Base-by-base conservation (phyloP, 2,329 filamentous ascomycete genomes). In the Talaromyces marneffei region DNA sequence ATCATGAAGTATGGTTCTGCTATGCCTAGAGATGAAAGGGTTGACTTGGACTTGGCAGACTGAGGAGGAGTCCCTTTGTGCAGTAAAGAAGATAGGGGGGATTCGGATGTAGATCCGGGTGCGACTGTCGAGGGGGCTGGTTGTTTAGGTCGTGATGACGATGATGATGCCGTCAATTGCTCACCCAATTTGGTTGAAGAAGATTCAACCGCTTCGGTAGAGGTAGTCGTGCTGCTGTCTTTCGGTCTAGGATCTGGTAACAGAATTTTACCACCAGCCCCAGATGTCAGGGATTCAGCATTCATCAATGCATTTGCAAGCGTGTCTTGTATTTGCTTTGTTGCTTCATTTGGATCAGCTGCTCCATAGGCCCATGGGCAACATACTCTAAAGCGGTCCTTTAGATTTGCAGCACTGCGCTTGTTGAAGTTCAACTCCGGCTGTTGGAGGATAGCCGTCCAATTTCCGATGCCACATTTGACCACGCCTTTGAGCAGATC, bases 401-500 rank as follows among this genome's bases (percentile, higher is more conserved):
- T 88, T 53, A 88, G 70, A 66, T 87, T 85, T 25, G 85, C 80
- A 9, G 84, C 80, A n/a, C 80, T 85, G 29, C 85, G 77, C 10
- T 80, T 77, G 63, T 84, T 78, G 68, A 88, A 87, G 2, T 74
- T 75, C 62, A 84, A 82, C 35, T 85, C 82, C 16, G 80, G 71
- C 65, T 83, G 81, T 2, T 82, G 76, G 27, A 87, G 69, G 18
- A 88, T 87, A 65, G 81, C 81, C 60, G 85, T 87, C 85, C 85
- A 88, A 64, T 80, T 85, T 2, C 85, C 85, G 63, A 87, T 83
- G 1, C 85, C 85, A 66, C 83, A 86, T 64, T 79, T 82, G 39
- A 81, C 78, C 8, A 87, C 85, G 0, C 85, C 85, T 61, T 79
- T 75, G 12, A 87, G 74, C 27, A 88, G 70, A 64, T 82, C 77